Percentiles rank a stretch among this genome's conserved stretches.
Evolutionary conservation across 192 early-diverging fungal species (phyloP).

Genomic region (Coemansia sp.): DNA sequence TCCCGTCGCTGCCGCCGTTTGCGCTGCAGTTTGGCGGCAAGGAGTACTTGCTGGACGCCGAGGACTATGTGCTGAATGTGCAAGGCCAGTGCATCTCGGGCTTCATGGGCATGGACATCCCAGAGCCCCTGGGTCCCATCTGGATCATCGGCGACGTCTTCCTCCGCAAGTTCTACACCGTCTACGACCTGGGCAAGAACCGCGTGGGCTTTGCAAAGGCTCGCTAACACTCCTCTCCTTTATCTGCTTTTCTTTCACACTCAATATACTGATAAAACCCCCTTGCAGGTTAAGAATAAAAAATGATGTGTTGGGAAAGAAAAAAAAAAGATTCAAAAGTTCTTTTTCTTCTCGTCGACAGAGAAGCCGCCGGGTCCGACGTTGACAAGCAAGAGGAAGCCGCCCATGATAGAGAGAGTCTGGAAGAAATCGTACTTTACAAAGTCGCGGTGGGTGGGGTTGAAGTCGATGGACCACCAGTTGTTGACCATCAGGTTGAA

Average conservation of each 20-base stretch:
- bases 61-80: conserved; percentile 68
- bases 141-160: conserved; percentile 88
- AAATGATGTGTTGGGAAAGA: background rate
- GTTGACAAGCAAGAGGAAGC: conserved; percentile 89
- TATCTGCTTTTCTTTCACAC: background rate
- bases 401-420: conserved; percentile 92
- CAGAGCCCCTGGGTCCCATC: conserved; percentile 69
- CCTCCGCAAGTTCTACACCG: conserved; percentile 78
- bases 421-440: conserved; percentile 99
- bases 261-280: background rate
- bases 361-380: conserved; percentile 90
- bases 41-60: conserved; percentile 58
- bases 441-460: conserved; percentile 82
- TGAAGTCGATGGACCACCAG: conserved; percentile 88
- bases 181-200: conserved; percentile 57
- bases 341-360: conserved; percentile 97
- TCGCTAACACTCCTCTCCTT: conserved; percentile 14
- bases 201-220: conserved; percentile 57
- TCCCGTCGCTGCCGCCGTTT: conserved; percentile 73
- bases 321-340: conserved; percentile 42
- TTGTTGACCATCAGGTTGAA: conserved; percentile 94
- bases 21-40: conserved; percentile 75
- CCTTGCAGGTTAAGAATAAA: no score
- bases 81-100: conserved; percentile 70
- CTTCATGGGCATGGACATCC: conserved; percentile 94